phyloP scores from a whole-genome alignment of 352 stramenopile genomes.

The Globisporangium carolinianum region DNA sequence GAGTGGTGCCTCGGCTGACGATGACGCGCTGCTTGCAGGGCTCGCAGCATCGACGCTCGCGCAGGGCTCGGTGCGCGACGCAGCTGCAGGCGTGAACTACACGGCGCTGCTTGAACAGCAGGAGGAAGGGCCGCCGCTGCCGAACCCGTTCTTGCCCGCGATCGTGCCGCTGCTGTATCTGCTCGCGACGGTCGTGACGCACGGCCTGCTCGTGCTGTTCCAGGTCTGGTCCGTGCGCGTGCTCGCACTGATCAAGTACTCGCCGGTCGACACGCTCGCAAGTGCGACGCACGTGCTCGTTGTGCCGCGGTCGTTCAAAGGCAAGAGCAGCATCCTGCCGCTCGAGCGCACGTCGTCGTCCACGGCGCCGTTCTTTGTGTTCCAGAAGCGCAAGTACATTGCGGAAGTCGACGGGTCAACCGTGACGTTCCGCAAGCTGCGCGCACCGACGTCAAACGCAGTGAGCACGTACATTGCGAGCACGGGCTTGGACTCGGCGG shows the following conservation, averaged over 20 bases:
- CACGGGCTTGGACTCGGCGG: conserved; percentile 38
- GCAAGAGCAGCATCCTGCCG: conserved; percentile 80
- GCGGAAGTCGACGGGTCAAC: conserved; percentile 30
- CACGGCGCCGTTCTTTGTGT: conserved; percentile 65
- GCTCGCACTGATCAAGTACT: conserved; percentile 82
- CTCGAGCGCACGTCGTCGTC: conserved; percentile 38
- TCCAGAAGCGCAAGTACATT: conserved; percentile 89
- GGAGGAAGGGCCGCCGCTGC: conserved; percentile 63
- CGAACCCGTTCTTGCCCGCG: conserved; percentile 86
- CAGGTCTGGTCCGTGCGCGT: conserved; percentile 85
- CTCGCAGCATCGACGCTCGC: conserved; percentile 67
- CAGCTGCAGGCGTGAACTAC: conserved; percentile 44
- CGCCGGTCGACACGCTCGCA: conserved; percentile 43
- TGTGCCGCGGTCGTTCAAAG: conserved; percentile 79
- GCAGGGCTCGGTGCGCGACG: conserved; percentile 58
- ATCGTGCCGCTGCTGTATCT: conserved; percentile 88
- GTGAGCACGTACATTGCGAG: conserved; percentile 61
- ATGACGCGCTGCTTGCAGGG: conserved; percentile 32
- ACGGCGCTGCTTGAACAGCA: conserved; percentile 48
- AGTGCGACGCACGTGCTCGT: conserved; percentile 78
- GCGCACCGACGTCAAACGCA: conserved; percentile 49
- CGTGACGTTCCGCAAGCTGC: conserved; percentile 78
- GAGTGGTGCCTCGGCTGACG: conserved; percentile 20
- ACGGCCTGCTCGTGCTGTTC: conserved; percentile 85
- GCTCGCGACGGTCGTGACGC: conserved; percentile 64